Conservation (phyloP, 257 asterid genomes). For the Salvia rosmarinus region DNA sequence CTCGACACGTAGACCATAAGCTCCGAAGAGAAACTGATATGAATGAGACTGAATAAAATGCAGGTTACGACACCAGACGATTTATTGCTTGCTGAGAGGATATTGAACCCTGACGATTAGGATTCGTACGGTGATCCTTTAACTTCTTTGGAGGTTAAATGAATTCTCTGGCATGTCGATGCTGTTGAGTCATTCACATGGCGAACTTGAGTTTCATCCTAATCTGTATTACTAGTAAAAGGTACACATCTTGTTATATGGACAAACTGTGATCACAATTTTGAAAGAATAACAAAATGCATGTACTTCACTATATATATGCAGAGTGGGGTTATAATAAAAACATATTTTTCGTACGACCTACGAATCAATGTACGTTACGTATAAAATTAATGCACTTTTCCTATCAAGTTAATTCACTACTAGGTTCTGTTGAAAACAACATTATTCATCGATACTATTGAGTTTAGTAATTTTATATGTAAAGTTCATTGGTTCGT, state of each 20-base stretch:
- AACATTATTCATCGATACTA: no score
- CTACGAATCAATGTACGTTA: no score
- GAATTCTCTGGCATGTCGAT: neutral
- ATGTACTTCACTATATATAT: no score
- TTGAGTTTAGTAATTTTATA: no score
- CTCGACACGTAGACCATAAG: neutral
- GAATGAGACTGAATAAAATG: conserved; percentile 28
- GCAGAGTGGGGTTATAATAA: no score
- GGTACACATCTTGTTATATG: conserved; percentile 13
- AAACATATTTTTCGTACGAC: no score
- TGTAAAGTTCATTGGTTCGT: no score
- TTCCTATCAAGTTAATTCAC: no score
- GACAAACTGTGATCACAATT: neutral
- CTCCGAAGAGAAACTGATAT: conserved; percentile 13
- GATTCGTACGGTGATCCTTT: conserved; percentile 3
- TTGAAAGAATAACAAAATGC: conserved; percentile 4
- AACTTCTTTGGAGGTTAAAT: neutral
- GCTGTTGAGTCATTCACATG: conserved; percentile 6
- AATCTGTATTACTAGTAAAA: conserved; percentile 12
- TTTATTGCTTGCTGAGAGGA: conserved; percentile 91
- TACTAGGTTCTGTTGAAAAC: no score
- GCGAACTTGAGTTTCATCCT: conserved; percentile 17
- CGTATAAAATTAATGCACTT: no score
- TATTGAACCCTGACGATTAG: conserved; percentile 54
- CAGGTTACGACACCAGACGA: conserved; percentile 99